Evolutionary conservation across 495 filamentous ascomycete species (phyloP), one percentile per base, ranked within the genome.

Genomic region (Filosporella fistucella): DNA sequence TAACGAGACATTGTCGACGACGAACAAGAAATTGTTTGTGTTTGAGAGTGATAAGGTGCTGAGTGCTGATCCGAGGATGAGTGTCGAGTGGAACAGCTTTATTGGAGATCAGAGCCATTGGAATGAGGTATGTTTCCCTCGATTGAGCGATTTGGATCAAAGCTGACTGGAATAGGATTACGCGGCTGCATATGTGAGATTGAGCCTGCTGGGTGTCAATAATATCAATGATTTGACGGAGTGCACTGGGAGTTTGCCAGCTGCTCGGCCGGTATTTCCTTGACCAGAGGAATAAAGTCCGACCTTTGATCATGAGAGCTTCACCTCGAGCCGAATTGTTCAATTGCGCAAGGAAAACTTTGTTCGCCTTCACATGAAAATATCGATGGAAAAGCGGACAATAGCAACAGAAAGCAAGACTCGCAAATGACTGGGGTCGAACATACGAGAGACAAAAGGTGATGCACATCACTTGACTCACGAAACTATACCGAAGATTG

Each of bases 11-110:
- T 48, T 70, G 5, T 51, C 49, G 0, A 38, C 55, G 1, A 49
- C 33, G 10, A 64, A 70, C 14, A 48, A 49, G 12, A 57, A 63
- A 1, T 64, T 75, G 34, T 62, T 68, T 50, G 67, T 64, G 25
- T 67, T 77, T 54, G 60, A 55, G 8, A 69, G 63, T 41, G 74
- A 76, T 44, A 52, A 67, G n/a, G 47, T 55, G 36, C 58, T 77
- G 12, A 55, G 65, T 6, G 49, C 59, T 21, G 60, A 72, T 41
- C 45, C 60, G 6, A 45, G 56, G 28, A 63, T 68, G 3, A 41
- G 52, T 37, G 52, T 23, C 0, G 57, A 64, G 33, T 70, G 63
- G 60, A 32, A 63, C 38, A 34, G 50, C 18, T 70, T 68, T 49
- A 43, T 57, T 16, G 56, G 29, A 8, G 45, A 52, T 10, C 57